phyloP scores from a whole-genome alignment of 2,329 filamentous ascomycete species.

The Cytospora paraplurivora region DNA sequence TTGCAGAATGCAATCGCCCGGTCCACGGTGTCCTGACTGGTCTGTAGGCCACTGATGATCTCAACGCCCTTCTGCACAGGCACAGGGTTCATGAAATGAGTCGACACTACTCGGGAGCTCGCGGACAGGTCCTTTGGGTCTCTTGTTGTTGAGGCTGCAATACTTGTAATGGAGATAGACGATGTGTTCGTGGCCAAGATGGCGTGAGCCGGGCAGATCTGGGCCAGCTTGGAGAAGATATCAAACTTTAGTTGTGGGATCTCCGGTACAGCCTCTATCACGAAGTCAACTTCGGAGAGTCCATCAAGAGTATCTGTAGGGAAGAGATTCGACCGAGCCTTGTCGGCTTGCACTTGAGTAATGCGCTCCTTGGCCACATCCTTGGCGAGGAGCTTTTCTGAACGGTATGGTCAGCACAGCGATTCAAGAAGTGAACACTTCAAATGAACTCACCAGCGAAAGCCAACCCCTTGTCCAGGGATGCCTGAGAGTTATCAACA shows the following conservation, averaged over 20 bases:
- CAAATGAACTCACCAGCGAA: conserved; percentile 70
- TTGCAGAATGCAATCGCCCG: conserved; percentile 84
- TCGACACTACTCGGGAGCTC: conserved; percentile 86
- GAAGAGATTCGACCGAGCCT: conserved; percentile 68
- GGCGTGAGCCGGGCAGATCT: conserved; percentile 79
- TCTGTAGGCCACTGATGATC: conserved; percentile 94
- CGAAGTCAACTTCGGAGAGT: conserved; percentile 85
- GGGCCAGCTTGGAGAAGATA: conserved; percentile 82
- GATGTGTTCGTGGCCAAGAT: conserved; percentile 97
- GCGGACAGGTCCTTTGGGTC: conserved; percentile 79
- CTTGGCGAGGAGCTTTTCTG: conserved; percentile 90
- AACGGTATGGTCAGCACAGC: conserved; percentile 15
- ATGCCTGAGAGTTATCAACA: conserved; percentile 80
- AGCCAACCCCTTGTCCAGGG: conserved; percentile 83
- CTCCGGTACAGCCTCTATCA: conserved; percentile 97
- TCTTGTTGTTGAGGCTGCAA: conserved; percentile 80
- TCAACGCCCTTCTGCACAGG: conserved; percentile 96
- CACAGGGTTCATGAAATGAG: conserved; percentile 99
- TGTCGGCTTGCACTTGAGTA: conserved; percentile 77
- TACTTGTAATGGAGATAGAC: conserved; percentile 96
- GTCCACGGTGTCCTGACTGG: conserved; percentile 76
- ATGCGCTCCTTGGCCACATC: conserved; percentile 87
- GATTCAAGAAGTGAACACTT: background rate
- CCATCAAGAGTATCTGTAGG: conserved; percentile 74
- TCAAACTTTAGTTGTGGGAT: conserved; percentile 83